phyloP scores from a whole-genome alignment of 2,329 filamentous ascomycete species.

The Dichotomopilus funicola region DNA sequence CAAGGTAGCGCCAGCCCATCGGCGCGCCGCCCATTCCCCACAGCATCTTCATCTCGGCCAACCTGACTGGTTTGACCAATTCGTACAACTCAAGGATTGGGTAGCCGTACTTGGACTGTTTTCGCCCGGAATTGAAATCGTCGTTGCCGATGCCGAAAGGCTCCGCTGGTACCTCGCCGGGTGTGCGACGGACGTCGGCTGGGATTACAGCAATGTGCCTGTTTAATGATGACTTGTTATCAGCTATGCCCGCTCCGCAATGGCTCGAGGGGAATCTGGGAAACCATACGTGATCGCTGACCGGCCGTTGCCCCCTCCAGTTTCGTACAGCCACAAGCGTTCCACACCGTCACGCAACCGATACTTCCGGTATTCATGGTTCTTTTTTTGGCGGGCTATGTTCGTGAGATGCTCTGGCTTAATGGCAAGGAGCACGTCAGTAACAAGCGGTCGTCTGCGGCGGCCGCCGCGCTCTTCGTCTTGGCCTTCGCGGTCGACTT shows the following conservation, averaged over 20 bases:
- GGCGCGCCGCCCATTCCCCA: slow-evolving; percentile 24
- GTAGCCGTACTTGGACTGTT: slow-evolving; percentile 24
- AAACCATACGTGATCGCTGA: slow-evolving; percentile 5
- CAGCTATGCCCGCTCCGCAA: neutral
- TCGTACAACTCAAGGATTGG: slow-evolving; percentile 25
- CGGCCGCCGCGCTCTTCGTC: neutral
- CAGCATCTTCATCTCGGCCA: slow-evolving; percentile 22
- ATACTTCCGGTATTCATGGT: slow-evolving; percentile 17
- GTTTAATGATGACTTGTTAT: neutral
- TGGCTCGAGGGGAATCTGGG: neutral
- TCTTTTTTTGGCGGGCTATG: slow-evolving; percentile 17
- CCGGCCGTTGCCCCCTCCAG: neutral
- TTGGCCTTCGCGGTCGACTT: neutral
- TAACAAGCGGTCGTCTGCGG: neutral
- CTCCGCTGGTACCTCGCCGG: slow-evolving; percentile 15
- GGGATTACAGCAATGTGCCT: slow-evolving; percentile 13
- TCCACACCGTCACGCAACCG: slow-evolving; percentile 9
- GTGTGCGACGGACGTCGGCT: slow-evolving; percentile 9
- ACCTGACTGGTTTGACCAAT: slow-evolving; percentile 20
- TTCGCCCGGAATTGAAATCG: slow-evolving; percentile 27
- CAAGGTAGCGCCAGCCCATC: slow-evolving; percentile 25
- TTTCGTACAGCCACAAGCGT: slow-evolving; percentile 14
- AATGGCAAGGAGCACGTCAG: slow-evolving; percentile 24
- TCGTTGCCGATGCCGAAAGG: slow-evolving; percentile 25
- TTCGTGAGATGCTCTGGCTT: slow-evolving; percentile 15